Conservation (phyloP, 164 flowering plant genomes). For the Vitis cinerea region DNA sequence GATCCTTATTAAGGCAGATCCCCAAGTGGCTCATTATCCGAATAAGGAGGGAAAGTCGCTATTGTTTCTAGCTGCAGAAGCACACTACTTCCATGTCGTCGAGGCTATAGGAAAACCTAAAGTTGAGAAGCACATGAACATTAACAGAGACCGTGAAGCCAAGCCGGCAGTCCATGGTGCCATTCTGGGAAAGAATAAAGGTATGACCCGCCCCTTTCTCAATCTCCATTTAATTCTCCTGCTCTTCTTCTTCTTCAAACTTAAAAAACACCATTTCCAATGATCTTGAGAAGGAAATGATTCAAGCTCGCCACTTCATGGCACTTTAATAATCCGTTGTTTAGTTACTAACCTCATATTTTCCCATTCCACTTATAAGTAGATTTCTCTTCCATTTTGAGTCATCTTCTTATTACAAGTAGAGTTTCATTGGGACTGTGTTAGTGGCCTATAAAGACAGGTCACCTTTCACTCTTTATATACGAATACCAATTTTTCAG, state of each 20-base stretch:
- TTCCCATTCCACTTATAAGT: too few relatives aligned
- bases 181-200: neutral
- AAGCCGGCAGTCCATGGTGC: constrained; percentile 6
- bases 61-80: neutral
- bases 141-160: neutral
- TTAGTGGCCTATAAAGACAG: too few relatives aligned
- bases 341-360: too few relatives aligned
- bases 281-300: too few relatives aligned
- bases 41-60: neutral
- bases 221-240: too few relatives aligned
- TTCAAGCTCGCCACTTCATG: neutral
- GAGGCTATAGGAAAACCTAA: neutral
- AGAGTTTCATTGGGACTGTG: too few relatives aligned
- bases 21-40: neutral
- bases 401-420: too few relatives aligned
- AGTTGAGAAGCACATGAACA: neutral
- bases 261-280: neutral
- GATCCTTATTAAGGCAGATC: neutral
- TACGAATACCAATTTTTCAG: too few relatives aligned
- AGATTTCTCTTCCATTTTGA: too few relatives aligned
- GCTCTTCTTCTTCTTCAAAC: too few relatives aligned
- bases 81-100: too few relatives aligned
- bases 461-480: too few relatives aligned
- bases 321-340: neutral
- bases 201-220: neutral